These are phyloP conservation scores for Gossypium davidsonii DNA, from an alignment of 441 rosid species.

Conservation along the genomic window DNA sequence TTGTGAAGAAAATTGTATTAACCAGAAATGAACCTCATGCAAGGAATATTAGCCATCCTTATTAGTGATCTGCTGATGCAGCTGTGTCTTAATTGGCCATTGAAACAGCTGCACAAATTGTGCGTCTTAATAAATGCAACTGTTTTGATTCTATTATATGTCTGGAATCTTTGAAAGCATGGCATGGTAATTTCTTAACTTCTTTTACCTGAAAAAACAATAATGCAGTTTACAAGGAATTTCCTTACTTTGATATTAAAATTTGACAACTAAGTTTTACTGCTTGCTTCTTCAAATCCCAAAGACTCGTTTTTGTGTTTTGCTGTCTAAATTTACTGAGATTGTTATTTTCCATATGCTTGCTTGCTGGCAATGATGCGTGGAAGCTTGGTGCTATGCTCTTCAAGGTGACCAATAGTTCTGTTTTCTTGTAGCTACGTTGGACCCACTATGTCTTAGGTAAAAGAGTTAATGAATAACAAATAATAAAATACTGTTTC, in stretches of 20 bases:
- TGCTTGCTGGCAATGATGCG: neutral
- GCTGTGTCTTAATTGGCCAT: neutral
- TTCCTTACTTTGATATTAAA: neutral
- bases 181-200: neutral
- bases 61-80: neutral
- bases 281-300: neutral
- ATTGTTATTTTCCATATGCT: neutral
- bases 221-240: neutral
- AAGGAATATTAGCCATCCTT: neutral
- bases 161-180: slow-evolving; percentile 6
- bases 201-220: neutral
- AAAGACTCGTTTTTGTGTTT: neutral
- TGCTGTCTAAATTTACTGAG: neutral
- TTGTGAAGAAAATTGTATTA: neutral
- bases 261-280: slow-evolving; percentile 1
- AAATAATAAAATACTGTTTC: neutral
- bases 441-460: neutral
- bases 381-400: neutral
- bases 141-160: neutral
- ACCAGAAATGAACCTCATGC: neutral
- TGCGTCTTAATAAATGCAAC: neutral
- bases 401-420: neutral
- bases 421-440: neutral
- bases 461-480: neutral
- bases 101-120: slow-evolving; percentile 1